Base-by-base conservation (phyloP, 768 basidiomycete genomes). In the Phaeotremella skinneri region DNA sequence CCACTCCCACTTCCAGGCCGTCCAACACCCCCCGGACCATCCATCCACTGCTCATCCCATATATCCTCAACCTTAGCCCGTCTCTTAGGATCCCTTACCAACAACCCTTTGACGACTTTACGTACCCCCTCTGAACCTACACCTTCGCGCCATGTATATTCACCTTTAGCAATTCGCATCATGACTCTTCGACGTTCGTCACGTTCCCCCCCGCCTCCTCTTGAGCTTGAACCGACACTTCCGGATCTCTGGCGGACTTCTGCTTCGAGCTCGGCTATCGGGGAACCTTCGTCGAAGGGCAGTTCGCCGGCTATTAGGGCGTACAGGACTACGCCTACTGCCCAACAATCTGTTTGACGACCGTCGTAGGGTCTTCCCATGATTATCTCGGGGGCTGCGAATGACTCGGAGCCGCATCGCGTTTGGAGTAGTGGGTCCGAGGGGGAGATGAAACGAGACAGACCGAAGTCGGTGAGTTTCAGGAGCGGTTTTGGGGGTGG, bases 401-500 rank as follows among this genome's bases (percentile, higher is more conserved):
- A 92, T 0, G 87, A 87, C 73, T 94, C 90, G 27, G 85, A 87
- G 4, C 91, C 90, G 75, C 91, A 94, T 0, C 90, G 83, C 11
- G 90, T 92, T 17, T 82, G 81, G 11, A 92, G 80, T 16, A 85
- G 78, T 1, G 86, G 87, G 1, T 79, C 67, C 3, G 81, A 77
- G 14, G 85, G 81, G 66, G 88, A 84, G 64, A 91, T 85, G 76
- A 90, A 90, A 26, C 90, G 82, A 16, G 89, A 85, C n/a, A 94
- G 83, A 5, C 91, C 90, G 69, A 92, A 94, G 73, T 94, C 91
- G 42, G 88, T 87, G 7, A 92, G 80, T 72, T 91, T 90, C 77
- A 92, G 80, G 4, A 91, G 80, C 1, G 88, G 85, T 0, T 80
- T 63, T 0, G 83, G 79, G 1, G 81, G 75, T 2, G 70, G 47